Evolutionary conservation across 1,139 yeast species (phyloP).

Genomic region (Zygoascus hellenicus): DNA sequence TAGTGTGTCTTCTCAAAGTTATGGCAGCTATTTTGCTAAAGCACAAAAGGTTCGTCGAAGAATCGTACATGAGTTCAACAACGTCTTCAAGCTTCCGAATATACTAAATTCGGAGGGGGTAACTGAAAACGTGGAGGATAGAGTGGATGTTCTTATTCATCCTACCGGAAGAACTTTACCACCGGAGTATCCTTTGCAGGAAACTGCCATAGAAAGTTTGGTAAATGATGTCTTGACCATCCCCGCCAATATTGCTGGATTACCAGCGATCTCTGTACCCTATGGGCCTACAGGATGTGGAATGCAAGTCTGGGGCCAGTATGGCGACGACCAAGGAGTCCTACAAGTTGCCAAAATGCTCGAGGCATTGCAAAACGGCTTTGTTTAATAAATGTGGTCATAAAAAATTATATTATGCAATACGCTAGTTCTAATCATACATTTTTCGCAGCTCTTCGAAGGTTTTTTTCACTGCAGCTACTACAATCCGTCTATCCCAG

Average conservation of each 20-base stretch:
- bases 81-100: constrained; percentile 52
- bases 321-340: constrained; percentile 67
- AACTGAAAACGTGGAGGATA: constrained; percentile 14
- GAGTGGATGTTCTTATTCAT: constrained; percentile 63
- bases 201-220: constrained; percentile 52
- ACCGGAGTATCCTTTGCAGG: constrained; percentile 44
- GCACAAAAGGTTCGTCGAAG: constrained; percentile 65
- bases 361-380: constrained; percentile 10
- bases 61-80: constrained; percentile 60
- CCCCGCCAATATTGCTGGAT: constrained; percentile 87
- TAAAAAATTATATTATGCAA: constrained; percentile 5
- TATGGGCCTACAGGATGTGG: constrained; percentile 45
- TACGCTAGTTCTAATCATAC: constrained; percentile 2
- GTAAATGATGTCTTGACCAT: constrained; percentile 81
- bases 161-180: constrained; percentile 70
- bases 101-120: constrained; percentile 20
- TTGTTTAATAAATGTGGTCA: background rate
- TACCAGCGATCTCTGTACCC: constrained; percentile 81
- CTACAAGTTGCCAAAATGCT: constrained; percentile 40
- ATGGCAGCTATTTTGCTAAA: constrained; percentile 68
- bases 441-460: constrained; percentile 8
- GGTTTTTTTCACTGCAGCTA: constrained; percentile 19
- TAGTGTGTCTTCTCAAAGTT: constrained; percentile 68
- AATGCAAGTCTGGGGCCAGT: constrained; percentile 79
- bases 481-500: constrained; percentile 55